Conservation (phyloP, 164 flowering plant species). For the Sedum album region DNA sequence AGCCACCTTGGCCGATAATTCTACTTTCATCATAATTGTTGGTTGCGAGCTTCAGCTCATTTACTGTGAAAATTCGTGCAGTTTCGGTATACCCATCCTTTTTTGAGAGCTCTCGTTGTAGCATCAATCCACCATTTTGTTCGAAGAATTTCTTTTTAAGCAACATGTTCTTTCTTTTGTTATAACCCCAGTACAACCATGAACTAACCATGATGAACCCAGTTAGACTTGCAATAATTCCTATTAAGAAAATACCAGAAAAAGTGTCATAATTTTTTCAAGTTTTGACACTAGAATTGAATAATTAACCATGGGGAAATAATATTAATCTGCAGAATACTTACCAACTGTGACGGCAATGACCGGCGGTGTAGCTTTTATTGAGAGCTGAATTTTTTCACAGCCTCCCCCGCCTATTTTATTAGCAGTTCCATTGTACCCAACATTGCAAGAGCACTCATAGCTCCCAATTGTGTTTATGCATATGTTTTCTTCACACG, state of each 20-base stretch:
- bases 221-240: no score
- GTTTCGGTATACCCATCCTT: conserved; percentile 16
- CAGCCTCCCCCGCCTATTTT: conserved; percentile 13
- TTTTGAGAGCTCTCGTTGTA: conserved; percentile 24
- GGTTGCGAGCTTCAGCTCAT: conserved; percentile 39
- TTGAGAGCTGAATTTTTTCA: background rate
- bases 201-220: no score
- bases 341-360: no score
- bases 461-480: conserved; percentile 16
- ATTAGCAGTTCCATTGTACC: conserved; percentile 20
- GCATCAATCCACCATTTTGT: conserved; percentile 27
- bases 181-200: conserved; percentile 3
- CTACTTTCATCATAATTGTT: conserved; percentile 22
- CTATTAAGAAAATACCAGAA: no score
- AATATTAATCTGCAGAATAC: no score
- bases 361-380: background rate
- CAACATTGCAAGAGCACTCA: conserved; percentile 21
- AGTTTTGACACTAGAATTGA: no score
- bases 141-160: conserved; percentile 31
- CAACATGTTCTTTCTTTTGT: conserved; percentile 22
- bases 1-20: conserved; percentile 38
- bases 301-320: conserved; percentile 5
- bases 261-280: background rate
- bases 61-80: conserved; percentile 26
- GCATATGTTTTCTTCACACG: conserved; percentile 16